These are phyloP conservation scores for Hsuehochloa calcarea DNA, from an alignment of 176 grass and related monocot genomes.

Conservation along the genomic window DNA sequence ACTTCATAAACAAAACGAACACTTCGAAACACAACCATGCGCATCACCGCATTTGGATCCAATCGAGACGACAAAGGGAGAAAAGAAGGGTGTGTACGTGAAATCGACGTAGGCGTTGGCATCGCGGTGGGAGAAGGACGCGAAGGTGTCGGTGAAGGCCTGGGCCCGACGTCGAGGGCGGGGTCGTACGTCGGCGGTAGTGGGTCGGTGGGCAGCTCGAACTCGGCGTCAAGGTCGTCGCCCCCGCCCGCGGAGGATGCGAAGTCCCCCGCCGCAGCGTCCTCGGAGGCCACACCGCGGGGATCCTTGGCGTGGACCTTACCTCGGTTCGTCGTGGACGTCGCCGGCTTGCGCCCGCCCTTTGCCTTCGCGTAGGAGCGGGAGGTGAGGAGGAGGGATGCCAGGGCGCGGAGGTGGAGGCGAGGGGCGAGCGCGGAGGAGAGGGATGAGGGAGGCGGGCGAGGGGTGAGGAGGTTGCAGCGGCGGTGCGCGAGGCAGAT, in stretches of 20 bases:
- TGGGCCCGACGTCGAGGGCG: conserved; percentile 72
- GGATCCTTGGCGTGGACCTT: conserved; percentile 62
- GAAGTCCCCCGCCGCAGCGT: conserved; percentile 19
- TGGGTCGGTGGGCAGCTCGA: conserved; percentile 71
- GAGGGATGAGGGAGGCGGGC: too few species aligned
- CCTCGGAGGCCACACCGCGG: conserved; percentile 44
- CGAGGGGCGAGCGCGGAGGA: too few species aligned
- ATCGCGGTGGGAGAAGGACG: conserved; percentile 50
- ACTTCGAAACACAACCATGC: neutral
- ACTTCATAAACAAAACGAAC: conserved; percentile 9
- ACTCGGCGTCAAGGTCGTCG: conserved; percentile 54
- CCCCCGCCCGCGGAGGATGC: conserved; percentile 9
- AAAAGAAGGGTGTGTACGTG: conserved; percentile 35
- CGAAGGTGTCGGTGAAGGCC: conserved; percentile 70
- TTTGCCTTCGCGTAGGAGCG: conserved; percentile 75
- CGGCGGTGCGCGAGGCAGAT: too few species aligned
- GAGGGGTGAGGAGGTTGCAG: too few species aligned
- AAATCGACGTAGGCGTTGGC: conserved; percentile 75
- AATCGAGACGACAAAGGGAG: neutral
- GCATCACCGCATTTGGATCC: conserved; percentile 8
- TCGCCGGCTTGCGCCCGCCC: conserved; percentile 52
- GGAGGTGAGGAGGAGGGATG: conserved; percentile 29
- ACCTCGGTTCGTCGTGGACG: conserved; percentile 39
- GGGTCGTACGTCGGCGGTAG: conserved; percentile 74
- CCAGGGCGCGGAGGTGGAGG: too few species aligned